Base-by-base conservation (phyloP, 2,329 filamentous ascomycete species). In the Phialophora chinensis region DNA sequence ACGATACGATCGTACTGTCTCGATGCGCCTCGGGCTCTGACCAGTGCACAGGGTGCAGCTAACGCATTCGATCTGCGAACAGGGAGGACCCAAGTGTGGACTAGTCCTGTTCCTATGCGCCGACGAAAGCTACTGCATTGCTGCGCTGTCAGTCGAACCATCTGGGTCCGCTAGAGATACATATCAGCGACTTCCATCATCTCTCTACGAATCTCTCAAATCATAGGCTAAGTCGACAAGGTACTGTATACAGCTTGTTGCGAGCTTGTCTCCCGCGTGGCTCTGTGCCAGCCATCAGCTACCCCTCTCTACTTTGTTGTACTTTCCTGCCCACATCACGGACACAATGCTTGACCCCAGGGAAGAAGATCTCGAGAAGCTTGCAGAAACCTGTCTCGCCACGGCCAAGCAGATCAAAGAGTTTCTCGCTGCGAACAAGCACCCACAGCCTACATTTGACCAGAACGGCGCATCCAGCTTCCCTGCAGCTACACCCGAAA, bases 341-440 rank as follows among this genome's bases (percentile, higher is more conserved):
- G 33, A 27, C 35, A 59, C 17, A 31, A 69, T 69, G 67, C 65
- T 69, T 29, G 58, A 52, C 31, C 35, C 49, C 35, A 62, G 63
- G 10, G 67, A 65, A 57, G 66, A 69, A 66, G 69, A 71, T 31
- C 69, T 71, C 8, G 69, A 63, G 27, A 58, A 44, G 4, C 66
- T 71, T n/a, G 69, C 69, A 5, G 66, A 71, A 53, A 66, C 62
- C n/a, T 71, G 69, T 49, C 66, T 71, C 27, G 52, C 62, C 10
- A 66, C 69, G 29, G 69, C 69, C 1, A 65, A 58, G 31, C 61
- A 64, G 55, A 69, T 71, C 58, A 71, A 71, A 49, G 47, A 67
- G 42, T 62, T 67, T 49, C 66, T 71, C 52, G 57, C 69, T 3
- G 25, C 63, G 38, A 67, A 67, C 57, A 60, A 64, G 14, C 66